These are phyloP conservation scores for Gymnopilus junonius DNA, from an alignment of 768 basidiomycete species.

Conservation along the genomic window DNA sequence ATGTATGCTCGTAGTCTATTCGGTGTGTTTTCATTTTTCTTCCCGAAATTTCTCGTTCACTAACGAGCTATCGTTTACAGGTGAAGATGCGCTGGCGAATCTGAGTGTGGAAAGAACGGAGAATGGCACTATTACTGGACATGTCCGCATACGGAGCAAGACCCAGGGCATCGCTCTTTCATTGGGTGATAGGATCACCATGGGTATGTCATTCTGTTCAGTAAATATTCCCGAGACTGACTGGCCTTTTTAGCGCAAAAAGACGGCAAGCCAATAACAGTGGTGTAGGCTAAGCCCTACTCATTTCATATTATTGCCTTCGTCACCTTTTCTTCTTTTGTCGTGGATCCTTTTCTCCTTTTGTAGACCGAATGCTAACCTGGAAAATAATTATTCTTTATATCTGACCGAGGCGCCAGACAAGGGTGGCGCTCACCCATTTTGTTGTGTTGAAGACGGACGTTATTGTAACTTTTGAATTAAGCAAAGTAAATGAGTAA, in stretches of 20 bases:
- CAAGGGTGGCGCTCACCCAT: too few species aligned
- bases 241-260: slow-evolving; percentile 20
- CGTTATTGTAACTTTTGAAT: too few species aligned
- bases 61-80: slow-evolving; percentile 39
- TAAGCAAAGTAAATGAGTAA: too few species aligned
- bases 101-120: slow-evolving; percentile 90
- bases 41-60: not conserved
- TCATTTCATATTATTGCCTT: not conserved
- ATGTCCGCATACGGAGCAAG: slow-evolving; percentile 96
- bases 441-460: too few species aligned
- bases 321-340: not conserved
- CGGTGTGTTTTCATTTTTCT: slow-evolving; percentile 53
- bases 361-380: not conserved
- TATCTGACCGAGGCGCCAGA: too few species aligned
- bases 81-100: slow-evolving; percentile 96
- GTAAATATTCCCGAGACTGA: not conserved
- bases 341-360: not conserved
- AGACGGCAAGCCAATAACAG: slow-evolving; percentile 21
- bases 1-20: slow-evolving; percentile 96
- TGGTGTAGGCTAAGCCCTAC: not conserved
- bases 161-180: slow-evolving; percentile 97
- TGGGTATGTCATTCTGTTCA: slow-evolving; percentile 40
- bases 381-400: not conserved
- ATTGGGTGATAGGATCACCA: slow-evolving; percentile 87
- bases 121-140: slow-evolving; percentile 81